These are phyloP conservation scores for Dunaliella primolecta DNA, from an alignment of 139 green algal genomes.

Conservation along the genomic window DNA sequence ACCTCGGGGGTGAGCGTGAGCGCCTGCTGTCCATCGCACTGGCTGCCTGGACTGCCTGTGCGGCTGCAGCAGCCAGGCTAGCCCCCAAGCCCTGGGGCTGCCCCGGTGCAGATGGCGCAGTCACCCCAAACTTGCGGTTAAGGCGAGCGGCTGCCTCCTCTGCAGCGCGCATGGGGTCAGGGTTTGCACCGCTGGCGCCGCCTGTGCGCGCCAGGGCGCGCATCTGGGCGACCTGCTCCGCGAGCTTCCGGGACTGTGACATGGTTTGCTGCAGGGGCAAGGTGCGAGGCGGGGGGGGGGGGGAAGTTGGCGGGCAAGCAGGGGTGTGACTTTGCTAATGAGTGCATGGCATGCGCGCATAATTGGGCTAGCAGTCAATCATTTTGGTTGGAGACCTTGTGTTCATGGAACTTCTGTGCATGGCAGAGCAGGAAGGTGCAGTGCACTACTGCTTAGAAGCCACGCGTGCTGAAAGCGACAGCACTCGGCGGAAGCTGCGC, in stretches of 20 bases:
- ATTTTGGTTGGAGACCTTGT: too few relatives aligned
- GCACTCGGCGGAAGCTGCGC: too few relatives aligned
- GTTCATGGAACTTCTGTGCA: too few relatives aligned
- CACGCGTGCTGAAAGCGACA: too few relatives aligned
- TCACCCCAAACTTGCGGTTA: slow-evolving; percentile 3
- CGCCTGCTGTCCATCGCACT: neutral
- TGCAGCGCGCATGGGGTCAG: slow-evolving; percentile 21
- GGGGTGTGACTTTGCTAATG: too few relatives aligned
- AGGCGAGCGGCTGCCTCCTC: slow-evolving; percentile 33
- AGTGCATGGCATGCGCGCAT: too few relatives aligned
- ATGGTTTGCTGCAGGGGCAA: neutral
- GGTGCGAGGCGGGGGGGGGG: too few relatives aligned
- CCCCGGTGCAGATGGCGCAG: neutral
- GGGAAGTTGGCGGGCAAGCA: too few relatives aligned
- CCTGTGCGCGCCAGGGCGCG: slow-evolving; percentile 25
- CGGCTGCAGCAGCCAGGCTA: neutral
- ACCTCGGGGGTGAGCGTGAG: neutral
- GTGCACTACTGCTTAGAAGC: too few relatives aligned
- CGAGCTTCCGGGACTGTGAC: neutral
- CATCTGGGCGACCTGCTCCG: slow-evolving; percentile 28
- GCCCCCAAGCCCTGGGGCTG: neutral
- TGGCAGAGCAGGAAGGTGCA: too few relatives aligned
- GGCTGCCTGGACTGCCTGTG: neutral
- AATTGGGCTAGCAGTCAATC: too few relatives aligned
- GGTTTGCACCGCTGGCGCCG: neutral